A percentile compares a stretch with the other conserved stretches of the same genome.
phyloP scores from a whole-genome alignment of 371 early-diverging fungal genomes.

The Thermomucor indicae-seudaticae region DNA sequence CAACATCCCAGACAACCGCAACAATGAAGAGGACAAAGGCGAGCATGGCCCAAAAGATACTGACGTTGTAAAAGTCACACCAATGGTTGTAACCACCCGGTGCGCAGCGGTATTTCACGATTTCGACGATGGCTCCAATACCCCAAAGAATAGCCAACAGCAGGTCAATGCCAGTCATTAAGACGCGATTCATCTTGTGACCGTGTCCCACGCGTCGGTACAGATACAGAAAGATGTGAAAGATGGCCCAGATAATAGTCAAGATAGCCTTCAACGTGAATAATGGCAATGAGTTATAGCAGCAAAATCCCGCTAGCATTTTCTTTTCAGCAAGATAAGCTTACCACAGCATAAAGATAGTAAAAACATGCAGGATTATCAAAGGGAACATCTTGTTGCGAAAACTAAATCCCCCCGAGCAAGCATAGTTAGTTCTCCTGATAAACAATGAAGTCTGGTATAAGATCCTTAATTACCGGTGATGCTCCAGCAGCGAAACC shows the following conservation, averaged over 20 bases:
- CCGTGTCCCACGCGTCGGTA: slow-evolving; percentile 41
- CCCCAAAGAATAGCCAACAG: slow-evolving; percentile 51
- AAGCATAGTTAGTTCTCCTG: background rate
- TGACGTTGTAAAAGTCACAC: slow-evolving; percentile 58
- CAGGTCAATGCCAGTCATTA: slow-evolving; percentile 45
- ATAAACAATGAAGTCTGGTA: background rate
- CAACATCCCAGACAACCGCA: slow-evolving; percentile 44
- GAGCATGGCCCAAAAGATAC: slow-evolving; percentile 50
- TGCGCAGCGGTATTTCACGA: slow-evolving; percentile 43
- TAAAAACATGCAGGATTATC: slow-evolving; percentile 34
- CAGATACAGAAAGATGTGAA: slow-evolving; percentile 39
- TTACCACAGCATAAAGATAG: slow-evolving; percentile 45
- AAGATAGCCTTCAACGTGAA: slow-evolving; percentile 33
- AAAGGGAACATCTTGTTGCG: slow-evolving; percentile 31
- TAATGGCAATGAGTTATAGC: slow-evolving; percentile 8
- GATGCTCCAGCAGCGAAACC: slow-evolving; percentile 51
- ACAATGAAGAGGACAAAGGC: slow-evolving; percentile 44
- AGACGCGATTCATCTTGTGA: slow-evolving; percentile 43
- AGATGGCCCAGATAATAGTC: slow-evolving; percentile 43
- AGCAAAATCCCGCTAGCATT: background rate
- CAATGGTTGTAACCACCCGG: slow-evolving; percentile 41
- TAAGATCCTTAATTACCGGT: slow-evolving; percentile 33
- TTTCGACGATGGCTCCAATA: slow-evolving; percentile 53
- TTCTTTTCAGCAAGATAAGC: slow-evolving; percentile 1
- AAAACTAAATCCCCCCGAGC: slow-evolving; percentile 14